Base-by-base conservation (phyloP, 345 rosid species). In the Eucalyptus lansdowneana region DNA sequence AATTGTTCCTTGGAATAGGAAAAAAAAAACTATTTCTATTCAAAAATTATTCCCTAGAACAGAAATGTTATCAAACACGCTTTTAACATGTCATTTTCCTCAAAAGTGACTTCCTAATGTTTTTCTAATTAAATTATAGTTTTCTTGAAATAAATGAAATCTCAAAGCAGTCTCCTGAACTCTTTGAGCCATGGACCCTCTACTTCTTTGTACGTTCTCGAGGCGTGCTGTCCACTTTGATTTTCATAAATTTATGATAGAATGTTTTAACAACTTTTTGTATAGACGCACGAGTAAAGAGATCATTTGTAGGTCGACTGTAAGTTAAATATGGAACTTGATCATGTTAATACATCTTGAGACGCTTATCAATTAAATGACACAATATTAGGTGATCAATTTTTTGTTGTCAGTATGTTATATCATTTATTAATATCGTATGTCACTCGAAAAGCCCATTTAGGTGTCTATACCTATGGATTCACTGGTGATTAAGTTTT, bases 121-220 rank as follows among this genome's bases (percentile, higher is more conserved):
- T 65, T n/a, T n/a, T n/a, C 21, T 4, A 13, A n/a, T 29, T 65
- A n/a, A 4, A n/a, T n/a, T 0, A 17, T 0, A n/a, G 37, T n/a
- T 7, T 65, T n/a, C 37, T n/a, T 4, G 3, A 7, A 65, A 65
- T 13, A 65, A 65, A n/a, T 11, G 9, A 54, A 21, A 4, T 22
- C 25, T 21, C 60, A 22, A 22, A 54, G 60, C 27, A 56, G 29
- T 51, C 8, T 15, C 21, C 8, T 16, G 54, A 51, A 51, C 56
- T 51, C 56, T 51, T 51, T 14, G 51, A 51, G 22, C 24, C n/a
- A 58, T 58, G 65, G 29, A 12, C n/a, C 65, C 65, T 58, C 65
- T 58, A 24, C 29, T 58, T 58, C 65, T 51, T 58, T 58, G 65
- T 58, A 58, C 14, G n/a, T 25, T 58, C 65, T 24, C 11, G 25